These are phyloP conservation scores for Boletus tylopilopsis DNA, from an alignment of 768 basidiomycete genomes.

Conservation along the genomic window DNA sequence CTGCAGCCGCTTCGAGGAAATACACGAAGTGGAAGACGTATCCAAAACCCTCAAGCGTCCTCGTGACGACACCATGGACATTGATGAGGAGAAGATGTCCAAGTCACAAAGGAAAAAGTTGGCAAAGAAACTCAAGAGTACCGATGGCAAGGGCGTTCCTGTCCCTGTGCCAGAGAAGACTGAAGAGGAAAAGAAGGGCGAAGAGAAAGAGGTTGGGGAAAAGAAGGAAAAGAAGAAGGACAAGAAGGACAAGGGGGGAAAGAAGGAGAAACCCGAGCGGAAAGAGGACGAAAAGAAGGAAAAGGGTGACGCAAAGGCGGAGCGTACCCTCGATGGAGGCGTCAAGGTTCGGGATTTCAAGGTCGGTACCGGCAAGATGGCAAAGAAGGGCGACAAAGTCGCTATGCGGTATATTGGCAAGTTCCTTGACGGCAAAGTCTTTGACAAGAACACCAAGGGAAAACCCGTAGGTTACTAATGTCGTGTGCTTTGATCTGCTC, in stretches of 20 bases:
- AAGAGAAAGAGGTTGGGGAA: conserved; percentile 54
- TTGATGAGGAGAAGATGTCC: conserved; percentile 38
- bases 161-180: conserved; percentile 21
- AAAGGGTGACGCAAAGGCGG: conserved; percentile 23
- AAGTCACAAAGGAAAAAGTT: conserved; percentile 58
- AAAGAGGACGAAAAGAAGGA: conserved; percentile 29
- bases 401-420: conserved; percentile 94
- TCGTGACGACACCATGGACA: conserved; percentile 56
- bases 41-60: conserved; percentile 62
- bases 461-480: conserved; percentile 60
- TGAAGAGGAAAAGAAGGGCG: conserved; percentile 35
- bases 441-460: conserved; percentile 81
- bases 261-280: conserved; percentile 32
- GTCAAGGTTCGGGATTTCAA: conserved; percentile 75
- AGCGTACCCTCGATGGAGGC: conserved; percentile 56
- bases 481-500: conserved; percentile 6
- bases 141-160: conserved; percentile 44
- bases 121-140: conserved; percentile 71
- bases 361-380: conserved; percentile 77
- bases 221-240: conserved; percentile 71
- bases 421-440: conserved; percentile 67
- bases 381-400: conserved; percentile 81
- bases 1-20: conserved; percentile 67
- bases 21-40: conserved; percentile 36
- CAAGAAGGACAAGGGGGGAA: conserved; percentile 28